Evolutionary conservation across 192 early-diverging fungal species (phyloP).

Genomic region (Coemansia aciculifera): DNA sequence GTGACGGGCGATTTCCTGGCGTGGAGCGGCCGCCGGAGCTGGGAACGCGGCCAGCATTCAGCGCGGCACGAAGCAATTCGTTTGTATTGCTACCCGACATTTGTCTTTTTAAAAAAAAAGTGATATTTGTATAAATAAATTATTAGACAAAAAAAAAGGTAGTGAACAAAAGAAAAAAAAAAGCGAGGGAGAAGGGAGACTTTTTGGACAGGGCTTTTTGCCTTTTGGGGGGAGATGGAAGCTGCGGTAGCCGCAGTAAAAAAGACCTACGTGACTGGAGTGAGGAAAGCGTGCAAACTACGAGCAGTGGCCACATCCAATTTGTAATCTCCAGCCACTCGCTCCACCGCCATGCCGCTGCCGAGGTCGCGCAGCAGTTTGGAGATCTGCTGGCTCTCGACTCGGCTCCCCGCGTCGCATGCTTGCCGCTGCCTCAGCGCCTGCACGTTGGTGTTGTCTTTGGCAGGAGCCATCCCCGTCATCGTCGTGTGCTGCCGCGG

Average conservation of each 20-base stretch:
- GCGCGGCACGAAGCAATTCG: constrained; percentile 23
- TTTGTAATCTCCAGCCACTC: constrained; percentile 17
- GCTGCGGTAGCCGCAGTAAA: neutral
- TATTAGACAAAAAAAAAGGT: neutral
- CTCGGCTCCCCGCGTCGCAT: constrained; percentile 19
- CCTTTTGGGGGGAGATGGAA: too few relatives aligned
- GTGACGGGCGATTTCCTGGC: constrained; percentile 4
- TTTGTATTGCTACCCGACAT: constrained; percentile 21
- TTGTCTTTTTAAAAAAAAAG: neutral
- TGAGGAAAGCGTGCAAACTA: constrained; percentile 13
- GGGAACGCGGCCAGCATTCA: constrained; percentile 24
- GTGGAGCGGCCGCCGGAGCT: constrained; percentile 26
- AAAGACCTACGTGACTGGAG: neutral
- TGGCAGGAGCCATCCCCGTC: constrained; percentile 21
- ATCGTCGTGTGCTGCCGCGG: constrained; percentile 41
- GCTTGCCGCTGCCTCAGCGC: constrained; percentile 18
- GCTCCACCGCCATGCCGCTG: neutral
- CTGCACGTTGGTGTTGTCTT: constrained; percentile 41
- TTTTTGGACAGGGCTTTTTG: too few relatives aligned
- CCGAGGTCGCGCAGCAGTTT: constrained; percentile 8
- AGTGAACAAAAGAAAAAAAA: neutral
- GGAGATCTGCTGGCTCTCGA: constrained; percentile 12
- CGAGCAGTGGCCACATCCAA: constrained; percentile 18
- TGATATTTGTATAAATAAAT: neutral
- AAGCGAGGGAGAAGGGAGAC: neutral